Evolutionary conservation across 2,329 filamentous ascomycete genomes (phyloP), one percentile per base, ranked within the genome.

Genomic region (Aspergillus floridensis): DNA sequence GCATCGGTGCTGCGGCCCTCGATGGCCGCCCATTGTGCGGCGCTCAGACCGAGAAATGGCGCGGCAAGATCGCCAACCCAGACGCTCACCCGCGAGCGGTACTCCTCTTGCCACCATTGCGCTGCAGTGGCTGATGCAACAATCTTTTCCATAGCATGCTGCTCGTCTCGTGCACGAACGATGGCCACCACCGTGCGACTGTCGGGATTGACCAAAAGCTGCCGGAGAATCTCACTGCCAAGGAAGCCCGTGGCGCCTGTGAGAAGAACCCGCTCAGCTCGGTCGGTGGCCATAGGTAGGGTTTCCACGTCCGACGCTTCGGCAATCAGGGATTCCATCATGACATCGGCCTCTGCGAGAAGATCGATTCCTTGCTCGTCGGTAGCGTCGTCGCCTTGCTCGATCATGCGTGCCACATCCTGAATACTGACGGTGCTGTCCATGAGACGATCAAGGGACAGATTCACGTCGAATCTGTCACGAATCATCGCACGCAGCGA

Each of bases 221-320:
- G 44, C 1, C 53, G 59, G 14, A 64, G 53, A 14, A 64, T 51
- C 32, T 60, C 55, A 16, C 31, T 58, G 6, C 62, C 62, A 10
- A 64, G 50, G 22, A 62, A 58, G 4, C 62, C 62, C 1, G 52
- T 66, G 16, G 35, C 54, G 8, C 58, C 58, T 1, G 58, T 60
- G 48, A 60, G 35, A 51, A 60, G 57, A 6, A 60, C 49, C 22
- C 49, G 26, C 35, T 16, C 35, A 41, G 35, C 35, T 8, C 35
- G 35, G 35, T 16, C 35, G 14, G 35, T 41, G 35, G 35, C 8
- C 35, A 12, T 5, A 41, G 35, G 35, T n/a, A 41, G 35, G 35
- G 35, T 41, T 41, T 41, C 35, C 35, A 41, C 35, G 35, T 41
- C 35, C 35, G 35, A 41, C 12, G 35, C 35, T 12, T 41, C 35